A percentile compares a stretch with the other conserved stretches of the same genome.
Evolutionary conservation across 371 early-diverging fungal genomes (phyloP).

Genomic region (Coemansia sp.): DNA sequence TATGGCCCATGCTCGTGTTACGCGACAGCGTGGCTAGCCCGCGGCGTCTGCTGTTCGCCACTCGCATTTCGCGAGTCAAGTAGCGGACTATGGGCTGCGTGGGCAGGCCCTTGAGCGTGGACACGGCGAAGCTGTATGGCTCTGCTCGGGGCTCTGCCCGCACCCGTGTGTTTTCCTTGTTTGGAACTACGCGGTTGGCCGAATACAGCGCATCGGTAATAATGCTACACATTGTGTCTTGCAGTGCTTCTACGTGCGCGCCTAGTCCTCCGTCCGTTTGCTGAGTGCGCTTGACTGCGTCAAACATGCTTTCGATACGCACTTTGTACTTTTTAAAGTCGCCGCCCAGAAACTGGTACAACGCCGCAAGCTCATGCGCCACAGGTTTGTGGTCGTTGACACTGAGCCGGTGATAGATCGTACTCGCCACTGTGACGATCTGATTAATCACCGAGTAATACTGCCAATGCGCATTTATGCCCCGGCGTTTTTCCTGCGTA

Average conservation of each 20-base stretch:
- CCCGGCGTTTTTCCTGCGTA: conserved; percentile 45
- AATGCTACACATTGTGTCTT: conserved; percentile 47
- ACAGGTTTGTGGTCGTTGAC: conserved; percentile 38
- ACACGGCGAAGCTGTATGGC: conserved; percentile 24
- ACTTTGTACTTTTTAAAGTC: conserved; percentile 52
- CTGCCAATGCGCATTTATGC: conserved; percentile 52
- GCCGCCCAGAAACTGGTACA: conserved; percentile 51
- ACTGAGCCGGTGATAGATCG: conserved; percentile 36
- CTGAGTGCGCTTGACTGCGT: conserved; percentile 26
- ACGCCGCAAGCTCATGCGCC: conserved; percentile 46
- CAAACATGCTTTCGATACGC: conserved; percentile 43
- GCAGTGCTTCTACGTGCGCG: conserved; percentile 20
- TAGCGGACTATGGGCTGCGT: conserved; percentile 50
- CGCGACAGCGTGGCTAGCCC: conserved; percentile 43
- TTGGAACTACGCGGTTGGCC: conserved; percentile 24
- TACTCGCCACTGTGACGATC: conserved; percentile 37
- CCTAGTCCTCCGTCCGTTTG: neutral
- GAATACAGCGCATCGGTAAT: conserved; percentile 48
- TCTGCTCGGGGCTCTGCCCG: conserved; percentile 7
- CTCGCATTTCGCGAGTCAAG: conserved; percentile 44
- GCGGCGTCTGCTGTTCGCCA: conserved; percentile 36
- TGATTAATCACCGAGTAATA: conserved; percentile 52
- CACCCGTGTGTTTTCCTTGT: conserved; percentile 22
- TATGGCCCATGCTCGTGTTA: conserved; percentile 41
- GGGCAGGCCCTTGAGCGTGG: conserved; percentile 49